Base-by-base conservation (phyloP, 2,329 filamentous ascomycete genomes). In the Aspergillus japonicus region DNA sequence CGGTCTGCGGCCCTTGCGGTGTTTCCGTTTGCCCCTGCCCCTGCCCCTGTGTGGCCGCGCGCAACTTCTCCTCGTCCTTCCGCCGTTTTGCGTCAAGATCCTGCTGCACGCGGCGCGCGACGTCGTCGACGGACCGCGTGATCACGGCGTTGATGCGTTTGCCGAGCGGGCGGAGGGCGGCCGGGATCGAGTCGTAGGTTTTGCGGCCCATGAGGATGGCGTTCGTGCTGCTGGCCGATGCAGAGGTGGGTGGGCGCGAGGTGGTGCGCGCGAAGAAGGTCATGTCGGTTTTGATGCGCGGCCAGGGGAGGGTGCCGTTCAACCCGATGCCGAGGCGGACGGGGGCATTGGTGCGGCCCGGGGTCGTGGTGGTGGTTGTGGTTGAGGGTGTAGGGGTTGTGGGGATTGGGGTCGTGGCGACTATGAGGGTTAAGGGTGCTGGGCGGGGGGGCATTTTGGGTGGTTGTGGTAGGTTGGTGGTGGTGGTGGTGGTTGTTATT, bases 141-240 rank as follows among this genome's bases (percentile, higher is more conserved):
- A 99, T 81, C 65, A 98, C 85, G 47, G 97, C 85, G 75, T 96
- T 98, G 54, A 92, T 80, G 10, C 95, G 83, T 63, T 87, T 89
- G 62, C 86, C 88, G 35, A 99, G 82, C 19, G 95, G 95, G 2
- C 92, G 84, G 73, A 95, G 92, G 54, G 82, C 84, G 6, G 81
- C 72, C 2, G 95, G 94, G 61, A 99, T 94, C 64, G 88, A 92
- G 55, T 96, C 92, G 89, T 94, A 99, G 0, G 95, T 99, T 77
- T 96, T 97, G 71, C 95, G 90, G 61, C 95, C 95, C 95, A 99
- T 99, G 67, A 99, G 89, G 54, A 98, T 91, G 19, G 91, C 90
- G 75, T 93, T 94, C 1, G 69, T 71, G 26, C 56, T 66, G 2
- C 63, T 65, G 0, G 69, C 6, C 1, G 26, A 6, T 0, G 26